These are phyloP conservation scores for Giardia muris DNA, from an alignment of 208 protist genomes.

Conservation along the genomic window DNA sequence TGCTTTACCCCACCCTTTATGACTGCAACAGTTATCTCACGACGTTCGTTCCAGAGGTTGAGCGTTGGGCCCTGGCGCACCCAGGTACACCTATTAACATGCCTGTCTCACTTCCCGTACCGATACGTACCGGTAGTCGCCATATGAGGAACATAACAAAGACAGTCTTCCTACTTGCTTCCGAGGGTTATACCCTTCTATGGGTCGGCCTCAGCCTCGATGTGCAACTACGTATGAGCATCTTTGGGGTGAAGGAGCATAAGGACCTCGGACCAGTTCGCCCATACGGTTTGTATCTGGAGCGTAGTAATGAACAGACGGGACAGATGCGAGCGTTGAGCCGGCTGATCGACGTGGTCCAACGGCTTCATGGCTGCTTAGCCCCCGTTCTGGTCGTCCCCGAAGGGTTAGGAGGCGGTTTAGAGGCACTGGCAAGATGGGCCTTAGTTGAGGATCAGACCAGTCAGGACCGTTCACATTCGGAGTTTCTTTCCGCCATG, in stretches of 20 bases:
- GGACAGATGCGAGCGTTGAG: neutral
- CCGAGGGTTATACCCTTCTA: neutral
- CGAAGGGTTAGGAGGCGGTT: neutral
- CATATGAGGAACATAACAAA: neutral
- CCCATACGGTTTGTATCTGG: neutral
- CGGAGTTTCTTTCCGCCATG: neutral
- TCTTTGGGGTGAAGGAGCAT: neutral
- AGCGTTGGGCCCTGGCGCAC: neutral
- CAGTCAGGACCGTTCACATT: neutral
- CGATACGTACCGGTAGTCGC: neutral
- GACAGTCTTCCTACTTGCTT: neutral
- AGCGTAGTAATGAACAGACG: neutral
- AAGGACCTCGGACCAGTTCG: neutral
- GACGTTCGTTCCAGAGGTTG: neutral
- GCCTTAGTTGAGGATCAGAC: neutral
- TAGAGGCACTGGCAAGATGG: neutral
- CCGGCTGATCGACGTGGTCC: neutral
- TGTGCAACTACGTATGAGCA: neutral
- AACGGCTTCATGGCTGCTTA: neutral
- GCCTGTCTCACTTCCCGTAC: neutral
- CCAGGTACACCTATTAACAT: neutral
- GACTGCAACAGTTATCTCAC: neutral
- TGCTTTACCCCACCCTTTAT: neutral
- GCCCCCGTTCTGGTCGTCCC: neutral
- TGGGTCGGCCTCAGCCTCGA: neutral